These are phyloP conservation scores for Suhomyces sp. DNA, from an alignment of 805 yeast genomes.

Conservation along the genomic window DNA sequence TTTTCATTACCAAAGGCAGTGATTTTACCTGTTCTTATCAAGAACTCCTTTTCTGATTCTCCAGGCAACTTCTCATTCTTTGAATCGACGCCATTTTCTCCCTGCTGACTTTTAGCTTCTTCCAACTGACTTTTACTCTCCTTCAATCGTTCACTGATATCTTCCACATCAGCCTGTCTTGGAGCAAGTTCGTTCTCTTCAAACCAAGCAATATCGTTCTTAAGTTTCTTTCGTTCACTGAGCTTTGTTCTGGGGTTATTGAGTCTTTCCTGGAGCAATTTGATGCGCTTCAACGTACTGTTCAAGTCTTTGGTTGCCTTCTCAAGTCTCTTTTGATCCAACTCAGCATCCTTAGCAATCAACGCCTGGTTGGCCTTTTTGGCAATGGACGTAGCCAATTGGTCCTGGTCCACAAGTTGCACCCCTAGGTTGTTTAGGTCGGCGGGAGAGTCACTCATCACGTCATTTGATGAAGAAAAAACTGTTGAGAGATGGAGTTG, in stretches of 20 bases:
- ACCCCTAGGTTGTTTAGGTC: slow-evolving; percentile 29
- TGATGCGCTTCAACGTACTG: slow-evolving; percentile 44
- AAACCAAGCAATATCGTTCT: slow-evolving; percentile 54
- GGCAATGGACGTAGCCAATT: slow-evolving; percentile 73
- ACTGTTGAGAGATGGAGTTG: no score
- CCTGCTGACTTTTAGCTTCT: slow-evolving; percentile 15
- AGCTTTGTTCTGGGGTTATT: slow-evolving; percentile 58
- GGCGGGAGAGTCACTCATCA: slow-evolving; percentile 4
- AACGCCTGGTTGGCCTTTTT: slow-evolving; percentile 64
- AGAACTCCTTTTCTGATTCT: slow-evolving; percentile 77
- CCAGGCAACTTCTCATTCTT: slow-evolving; percentile 51
- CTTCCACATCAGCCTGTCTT: slow-evolving; percentile 59
- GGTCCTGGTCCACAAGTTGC: slow-evolving; percentile 71
- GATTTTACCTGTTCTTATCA: slow-evolving; percentile 85
- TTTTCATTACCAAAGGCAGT: slow-evolving; percentile 85
- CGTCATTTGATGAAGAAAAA: no score
- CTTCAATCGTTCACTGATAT: slow-evolving; percentile 41
- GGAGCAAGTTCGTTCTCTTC: slow-evolving; percentile 52
- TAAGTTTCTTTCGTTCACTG: slow-evolving; percentile 56
- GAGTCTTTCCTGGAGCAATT: slow-evolving; percentile 48
- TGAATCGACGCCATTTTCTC: slow-evolving; percentile 1
- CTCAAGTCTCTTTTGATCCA: slow-evolving; percentile 73
- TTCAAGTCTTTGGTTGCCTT: slow-evolving; percentile 55
- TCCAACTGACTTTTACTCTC: slow-evolving; percentile 39
- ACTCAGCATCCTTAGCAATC: slow-evolving; percentile 60